These are phyloP conservation scores for Pontederia crassipes DNA, from an alignment of 176 grass and related monocot species.

Conservation along the genomic window DNA sequence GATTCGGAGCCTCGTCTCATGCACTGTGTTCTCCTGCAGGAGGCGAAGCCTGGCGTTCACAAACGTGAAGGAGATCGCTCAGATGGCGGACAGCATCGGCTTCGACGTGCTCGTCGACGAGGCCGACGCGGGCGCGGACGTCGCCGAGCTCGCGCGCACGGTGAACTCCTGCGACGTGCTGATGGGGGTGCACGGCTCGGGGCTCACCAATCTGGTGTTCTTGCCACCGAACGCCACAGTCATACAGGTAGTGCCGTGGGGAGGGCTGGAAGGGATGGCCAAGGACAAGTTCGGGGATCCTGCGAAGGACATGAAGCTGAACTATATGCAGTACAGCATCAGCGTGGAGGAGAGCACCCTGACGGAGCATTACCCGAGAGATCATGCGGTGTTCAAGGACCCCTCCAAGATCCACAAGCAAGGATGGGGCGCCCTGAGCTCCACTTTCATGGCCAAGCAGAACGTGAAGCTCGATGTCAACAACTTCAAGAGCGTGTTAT, in stretches of 20 bases:
- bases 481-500: conserved; percentile 7
- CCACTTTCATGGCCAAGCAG: conserved; percentile 58
- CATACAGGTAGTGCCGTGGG: conserved; percentile 74
- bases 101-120: conserved; percentile 41
- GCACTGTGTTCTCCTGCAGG: not conserved
- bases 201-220: conserved; percentile 67
- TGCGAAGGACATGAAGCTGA: conserved; percentile 42
- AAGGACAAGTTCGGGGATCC: conserved; percentile 46
- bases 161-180: conserved; percentile 27
- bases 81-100: conserved; percentile 24
- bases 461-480: conserved; percentile 30
- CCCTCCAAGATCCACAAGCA: conserved; percentile 34
- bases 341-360: conserved; percentile 51
- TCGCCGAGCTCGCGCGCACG: conserved; percentile 39
- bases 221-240: conserved; percentile 38
- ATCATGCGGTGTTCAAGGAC: conserved; percentile 57
- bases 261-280: conserved; percentile 67
- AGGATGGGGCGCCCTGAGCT: conserved; percentile 38
- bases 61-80: conserved; percentile 31
- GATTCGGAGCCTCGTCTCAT: no score
- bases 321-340: conserved; percentile 66
- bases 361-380: conserved; percentile 37
- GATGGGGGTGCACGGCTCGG: conserved; percentile 53
- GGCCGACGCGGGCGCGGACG: conserved; percentile 32
- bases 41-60: conserved; percentile 28